These are phyloP conservation scores for Clarkia xantiana DNA, from an alignment of 345 rosid genomes.

Conservation along the genomic window DNA sequence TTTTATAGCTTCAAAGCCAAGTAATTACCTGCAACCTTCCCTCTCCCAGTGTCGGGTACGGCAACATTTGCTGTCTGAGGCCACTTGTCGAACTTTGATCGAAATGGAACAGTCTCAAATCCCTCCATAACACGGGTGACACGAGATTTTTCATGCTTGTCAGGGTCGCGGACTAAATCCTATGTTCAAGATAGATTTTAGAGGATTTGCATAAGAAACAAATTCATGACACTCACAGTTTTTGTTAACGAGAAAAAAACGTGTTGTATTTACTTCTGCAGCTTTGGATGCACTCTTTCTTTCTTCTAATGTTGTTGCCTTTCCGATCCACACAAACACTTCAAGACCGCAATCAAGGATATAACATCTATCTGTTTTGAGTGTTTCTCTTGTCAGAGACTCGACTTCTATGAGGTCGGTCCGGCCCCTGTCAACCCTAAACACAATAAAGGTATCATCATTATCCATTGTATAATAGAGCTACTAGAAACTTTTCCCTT, in stretches of 20 bases:
- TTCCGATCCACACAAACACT: slow-evolving; percentile 90
- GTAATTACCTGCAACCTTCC: slow-evolving; percentile 88
- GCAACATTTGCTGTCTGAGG: slow-evolving; percentile 42
- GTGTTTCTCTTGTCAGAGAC: slow-evolving; percentile 55
- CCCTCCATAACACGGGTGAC: slow-evolving; percentile 83
- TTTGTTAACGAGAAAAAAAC: background rate
- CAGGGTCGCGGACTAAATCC: slow-evolving; percentile 51
- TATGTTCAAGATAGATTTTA: slow-evolving; percentile 11
- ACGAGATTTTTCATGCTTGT: slow-evolving; percentile 37
- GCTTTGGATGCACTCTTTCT: slow-evolving; percentile 71
- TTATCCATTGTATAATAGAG: too few relatives aligned
- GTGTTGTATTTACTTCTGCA: slow-evolving; percentile 36
- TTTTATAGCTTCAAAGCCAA: background rate
- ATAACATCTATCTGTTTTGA: slow-evolving; percentile 71
- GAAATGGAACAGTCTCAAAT: slow-evolving; percentile 79
- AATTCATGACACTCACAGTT: background rate
- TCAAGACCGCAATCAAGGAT: slow-evolving; percentile 73
- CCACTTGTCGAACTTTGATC: slow-evolving; percentile 87
- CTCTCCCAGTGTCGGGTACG: slow-evolving; percentile 84
- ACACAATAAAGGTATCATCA: too few relatives aligned
- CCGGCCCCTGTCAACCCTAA: slow-evolving; percentile 74
- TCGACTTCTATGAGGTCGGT: slow-evolving; percentile 51
- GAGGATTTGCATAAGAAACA: background rate
- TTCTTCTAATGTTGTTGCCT: slow-evolving; percentile 64
- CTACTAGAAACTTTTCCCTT: too few relatives aligned